These are phyloP conservation scores for Boletus tylopilopsis DNA, from an alignment of 768 basidiomycete species.

Conservation along the genomic window DNA sequence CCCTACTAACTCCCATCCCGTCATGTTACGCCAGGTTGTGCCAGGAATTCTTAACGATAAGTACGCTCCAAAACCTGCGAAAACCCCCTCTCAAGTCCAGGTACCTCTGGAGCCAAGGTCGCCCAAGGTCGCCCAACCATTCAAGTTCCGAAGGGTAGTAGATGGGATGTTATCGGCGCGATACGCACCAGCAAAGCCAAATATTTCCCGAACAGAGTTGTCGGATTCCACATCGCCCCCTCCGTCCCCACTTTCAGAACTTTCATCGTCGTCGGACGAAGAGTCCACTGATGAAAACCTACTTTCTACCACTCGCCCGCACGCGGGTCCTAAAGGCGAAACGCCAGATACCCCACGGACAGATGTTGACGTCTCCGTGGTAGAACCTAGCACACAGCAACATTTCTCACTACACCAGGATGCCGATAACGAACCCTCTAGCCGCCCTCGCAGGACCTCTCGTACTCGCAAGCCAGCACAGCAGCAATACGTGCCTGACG, in stretches of 20 bases:
- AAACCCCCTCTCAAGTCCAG: constrained; percentile 10
- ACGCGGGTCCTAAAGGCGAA: not conserved
- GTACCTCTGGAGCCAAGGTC: constrained; percentile 15
- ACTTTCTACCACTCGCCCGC: not conserved
- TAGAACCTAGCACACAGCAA: not conserved
- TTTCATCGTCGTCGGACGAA: constrained; percentile 22
- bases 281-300: constrained; percentile 6
- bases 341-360: not conserved
- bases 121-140: constrained; percentile 22
- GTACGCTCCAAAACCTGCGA: constrained; percentile 24
- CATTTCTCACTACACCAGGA: constrained; percentile 15
- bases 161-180: constrained; percentile 34
- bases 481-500: constrained; percentile 34
- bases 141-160: constrained; percentile 40
- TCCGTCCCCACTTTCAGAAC: constrained; percentile 22
- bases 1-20: constrained; percentile 22
- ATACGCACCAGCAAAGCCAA: constrained; percentile 21
- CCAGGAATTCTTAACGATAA: constrained; percentile 32
- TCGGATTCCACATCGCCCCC: constrained; percentile 1
- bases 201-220: constrained; percentile 3
- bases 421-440: not conserved
- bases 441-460: constrained; percentile 45
- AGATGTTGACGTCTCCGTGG: constrained; percentile 11
- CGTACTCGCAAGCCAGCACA: constrained; percentile 44
- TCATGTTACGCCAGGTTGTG: constrained; percentile 36